Conservation (phyloP, 371 early-diverging fungal species). For the Catenaria anguillulae region DNA sequence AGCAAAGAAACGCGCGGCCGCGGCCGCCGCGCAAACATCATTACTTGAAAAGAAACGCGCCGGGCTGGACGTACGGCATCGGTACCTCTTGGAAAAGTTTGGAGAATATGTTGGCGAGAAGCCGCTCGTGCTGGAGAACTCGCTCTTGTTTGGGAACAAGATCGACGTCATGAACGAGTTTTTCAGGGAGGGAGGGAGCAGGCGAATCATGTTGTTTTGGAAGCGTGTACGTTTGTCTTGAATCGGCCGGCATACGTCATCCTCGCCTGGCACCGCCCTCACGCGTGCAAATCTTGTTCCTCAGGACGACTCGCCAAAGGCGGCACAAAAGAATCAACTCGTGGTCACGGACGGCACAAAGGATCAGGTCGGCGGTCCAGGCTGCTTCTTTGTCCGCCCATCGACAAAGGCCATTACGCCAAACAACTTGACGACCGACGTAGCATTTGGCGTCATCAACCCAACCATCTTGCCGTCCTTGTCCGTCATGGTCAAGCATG, state of each 20-base stretch:
- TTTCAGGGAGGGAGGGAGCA: slow-evolving; percentile 32
- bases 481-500: slow-evolving; percentile 34
- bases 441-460: slow-evolving; percentile 29
- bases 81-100: slow-evolving; percentile 38
- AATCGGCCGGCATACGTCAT: neutral
- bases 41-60: slow-evolving; percentile 35
- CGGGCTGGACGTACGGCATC: slow-evolving; percentile 30
- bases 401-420: slow-evolving; percentile 32
- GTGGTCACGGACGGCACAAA: slow-evolving; percentile 30
- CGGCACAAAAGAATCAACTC: slow-evolving; percentile 13
- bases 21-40: neutral
- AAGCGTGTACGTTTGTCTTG: slow-evolving; percentile 21
- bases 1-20: slow-evolving; percentile 8
- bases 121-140: slow-evolving; percentile 30
- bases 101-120: slow-evolving; percentile 29
- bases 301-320: slow-evolving; percentile 9
- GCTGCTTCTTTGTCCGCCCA: slow-evolving; percentile 34
- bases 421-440: slow-evolving; percentile 28
- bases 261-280: too few relatives aligned
- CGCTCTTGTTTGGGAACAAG: slow-evolving; percentile 31
- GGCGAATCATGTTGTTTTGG: slow-evolving; percentile 36
- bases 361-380: slow-evolving; percentile 28
- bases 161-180: slow-evolving; percentile 39
- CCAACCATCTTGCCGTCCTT: slow-evolving; percentile 33
- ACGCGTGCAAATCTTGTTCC: neutral